These are phyloP conservation scores for Bipolaris oryzae DNA, from an alignment of 2,329 filamentous ascomycete genomes.

Conservation along the genomic window DNA sequence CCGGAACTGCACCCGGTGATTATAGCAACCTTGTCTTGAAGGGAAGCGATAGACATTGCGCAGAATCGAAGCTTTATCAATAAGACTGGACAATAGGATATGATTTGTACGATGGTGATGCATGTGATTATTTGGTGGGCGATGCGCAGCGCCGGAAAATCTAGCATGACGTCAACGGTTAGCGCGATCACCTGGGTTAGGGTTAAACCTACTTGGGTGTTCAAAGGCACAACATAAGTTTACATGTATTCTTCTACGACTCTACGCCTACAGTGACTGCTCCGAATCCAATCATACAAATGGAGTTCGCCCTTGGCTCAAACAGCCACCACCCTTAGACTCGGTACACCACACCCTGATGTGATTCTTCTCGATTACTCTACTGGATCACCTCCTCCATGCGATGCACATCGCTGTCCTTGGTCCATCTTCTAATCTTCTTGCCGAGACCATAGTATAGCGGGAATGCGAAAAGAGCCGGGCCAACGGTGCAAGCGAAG, in stretches of 20 bases:
- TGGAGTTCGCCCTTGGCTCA: no score
- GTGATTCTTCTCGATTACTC: no score
- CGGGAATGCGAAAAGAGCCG: slow-evolving; percentile 49
- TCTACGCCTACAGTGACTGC: no score
- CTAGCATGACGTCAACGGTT: slow-evolving; percentile 19
- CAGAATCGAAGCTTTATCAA: no score
- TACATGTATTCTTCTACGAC: no score
- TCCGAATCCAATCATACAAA: no score
- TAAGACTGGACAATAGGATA: no score
- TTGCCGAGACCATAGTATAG: slow-evolving; percentile 53
- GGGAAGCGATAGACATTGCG: slow-evolving; percentile 26
- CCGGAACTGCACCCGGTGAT: slow-evolving; percentile 40
- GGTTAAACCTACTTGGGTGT: neutral
- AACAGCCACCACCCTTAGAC: neutral
- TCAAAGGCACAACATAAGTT: no score
- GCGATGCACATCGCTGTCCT: slow-evolving; percentile 27
- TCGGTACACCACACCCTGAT: neutral
- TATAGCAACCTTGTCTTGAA: slow-evolving; percentile 36
- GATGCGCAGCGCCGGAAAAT: slow-evolving; percentile 10
- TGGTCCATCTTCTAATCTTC: slow-evolving; percentile 49
- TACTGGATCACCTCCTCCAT: slow-evolving; percentile 22
- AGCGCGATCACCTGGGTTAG: slow-evolving; percentile 2
- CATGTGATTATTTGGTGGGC: neutral
- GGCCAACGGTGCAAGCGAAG: slow-evolving; percentile 50
- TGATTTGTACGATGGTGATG: neutral